Percentiles rank a stretch among this genome's conserved stretches.
Conservation (phyloP, 75 land plant species). For the Chamaecyparis obtusa region DNA sequence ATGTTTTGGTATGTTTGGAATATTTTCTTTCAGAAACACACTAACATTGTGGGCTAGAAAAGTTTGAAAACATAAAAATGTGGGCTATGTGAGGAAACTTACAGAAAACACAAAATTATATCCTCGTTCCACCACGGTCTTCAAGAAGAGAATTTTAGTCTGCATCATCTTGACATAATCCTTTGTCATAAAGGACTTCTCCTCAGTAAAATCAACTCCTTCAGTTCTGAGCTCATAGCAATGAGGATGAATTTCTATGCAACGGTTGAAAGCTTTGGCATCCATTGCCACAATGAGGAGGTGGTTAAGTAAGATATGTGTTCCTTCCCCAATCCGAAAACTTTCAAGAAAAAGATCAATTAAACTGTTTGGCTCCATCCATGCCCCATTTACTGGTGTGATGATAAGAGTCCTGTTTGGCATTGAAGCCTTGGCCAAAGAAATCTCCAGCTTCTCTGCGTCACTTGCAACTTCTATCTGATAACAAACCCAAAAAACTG, state of each 20-base stretch:
- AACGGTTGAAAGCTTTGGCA: not conserved
- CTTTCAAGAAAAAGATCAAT: constrained; percentile 72
- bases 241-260: too few relatives aligned
- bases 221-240: not conserved
- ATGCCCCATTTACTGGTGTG: constrained; percentile 65
- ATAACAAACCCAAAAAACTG: not conserved
- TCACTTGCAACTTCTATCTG: not conserved
- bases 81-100: constrained; percentile 18
- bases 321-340: constrained; percentile 60
- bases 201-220: constrained; percentile 41
- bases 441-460: constrained; percentile 39
- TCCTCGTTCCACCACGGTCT: constrained; percentile 20
- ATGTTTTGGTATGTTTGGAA: too few relatives aligned
- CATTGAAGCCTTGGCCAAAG: constrained; percentile 44
- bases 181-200: constrained; percentile 27
- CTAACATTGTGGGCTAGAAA: too few relatives aligned
- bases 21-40: too few relatives aligned
- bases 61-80: too few relatives aligned
- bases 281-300: constrained; percentile 69
- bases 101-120: constrained; percentile 23
- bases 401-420: constrained; percentile 67
- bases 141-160: constrained; percentile 31
- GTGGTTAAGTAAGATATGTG: constrained; percentile 17
- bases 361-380: constrained; percentile 51
- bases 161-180: constrained; percentile 49